These are phyloP conservation scores for Turritis glabra DNA, from an alignment of 345 rosid species.

Conservation along the genomic window DNA sequence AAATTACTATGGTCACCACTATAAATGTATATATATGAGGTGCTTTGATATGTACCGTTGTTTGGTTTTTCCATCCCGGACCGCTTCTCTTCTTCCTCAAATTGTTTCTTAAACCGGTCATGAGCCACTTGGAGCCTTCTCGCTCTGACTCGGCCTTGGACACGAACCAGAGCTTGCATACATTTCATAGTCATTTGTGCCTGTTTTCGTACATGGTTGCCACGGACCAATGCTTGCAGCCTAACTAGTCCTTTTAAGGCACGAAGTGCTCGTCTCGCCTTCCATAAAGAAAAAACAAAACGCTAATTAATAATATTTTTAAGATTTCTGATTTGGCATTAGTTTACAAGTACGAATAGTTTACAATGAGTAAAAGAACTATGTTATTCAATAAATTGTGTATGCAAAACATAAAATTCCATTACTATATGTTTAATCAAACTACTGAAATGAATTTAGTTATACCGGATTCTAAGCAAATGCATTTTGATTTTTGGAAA, in stretches of 20 bases:
- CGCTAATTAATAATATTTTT: no score
- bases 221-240: slow-evolving; percentile 93
- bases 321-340: no score
- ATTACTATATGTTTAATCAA: not conserved
- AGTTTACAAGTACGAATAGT: not conserved
- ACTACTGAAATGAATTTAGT: not conserved
- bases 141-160: slow-evolving; percentile 87
- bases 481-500: not conserved
- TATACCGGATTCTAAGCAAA: not conserved
- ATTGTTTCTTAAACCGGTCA: slow-evolving; percentile 46
- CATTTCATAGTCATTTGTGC: slow-evolving; percentile 98
- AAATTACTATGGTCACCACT: not conserved
- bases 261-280: slow-evolving; percentile 95
- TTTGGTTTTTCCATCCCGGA: slow-evolving; percentile 31
- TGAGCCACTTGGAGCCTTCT: slow-evolving; percentile 69
- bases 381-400: not conserved
- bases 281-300: not conserved
- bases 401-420: not conserved
- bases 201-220: slow-evolving; percentile 90
- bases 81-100: slow-evolving; percentile 39
- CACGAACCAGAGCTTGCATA: slow-evolving; percentile 96
- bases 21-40: not conserved
- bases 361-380: no score
- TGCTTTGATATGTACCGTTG: not conserved
- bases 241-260: slow-evolving; percentile 92